A percentile compares a stretch with the other conserved stretches of the same genome.
phyloP scores from a whole-genome alignment of 768 basidiomycete species.

The Heimioporus sp. region DNA sequence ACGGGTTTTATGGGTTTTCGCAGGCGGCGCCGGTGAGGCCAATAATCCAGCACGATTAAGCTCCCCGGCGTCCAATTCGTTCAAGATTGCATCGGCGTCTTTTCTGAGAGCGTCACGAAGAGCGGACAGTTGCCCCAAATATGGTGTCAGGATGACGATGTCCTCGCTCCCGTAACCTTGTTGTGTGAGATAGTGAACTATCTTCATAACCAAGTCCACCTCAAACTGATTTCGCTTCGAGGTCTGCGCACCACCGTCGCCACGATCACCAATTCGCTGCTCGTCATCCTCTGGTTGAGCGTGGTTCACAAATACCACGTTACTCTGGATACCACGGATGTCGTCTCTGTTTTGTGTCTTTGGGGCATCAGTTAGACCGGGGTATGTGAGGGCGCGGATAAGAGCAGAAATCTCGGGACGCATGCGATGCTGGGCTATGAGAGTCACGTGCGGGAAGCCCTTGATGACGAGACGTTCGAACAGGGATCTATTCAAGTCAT shows the following conservation, averaged over 20 bases:
- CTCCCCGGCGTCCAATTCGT: slow-evolving; percentile 56
- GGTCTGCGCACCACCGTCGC: slow-evolving; percentile 45
- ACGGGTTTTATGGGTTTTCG: slow-evolving; percentile 38
- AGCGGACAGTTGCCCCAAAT: slow-evolving; percentile 60
- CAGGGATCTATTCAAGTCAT: slow-evolving; percentile 62
- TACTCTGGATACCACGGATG: slow-evolving; percentile 53
- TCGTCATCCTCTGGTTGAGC: slow-evolving; percentile 51
- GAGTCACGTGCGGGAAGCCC: slow-evolving; percentile 59
- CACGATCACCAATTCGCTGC: slow-evolving; percentile 38
- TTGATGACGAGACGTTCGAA: slow-evolving; percentile 67
- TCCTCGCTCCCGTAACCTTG: slow-evolving; percentile 64
- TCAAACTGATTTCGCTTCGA: slow-evolving; percentile 65
- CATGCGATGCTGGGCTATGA: slow-evolving; percentile 67
- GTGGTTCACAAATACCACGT: slow-evolving; percentile 64
- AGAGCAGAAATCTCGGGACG: slow-evolving; percentile 67
- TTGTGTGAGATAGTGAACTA: slow-evolving; percentile 61
- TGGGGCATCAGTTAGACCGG: slow-evolving; percentile 55
- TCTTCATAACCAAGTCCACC: slow-evolving; percentile 62
- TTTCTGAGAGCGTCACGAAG: slow-evolving; percentile 33
- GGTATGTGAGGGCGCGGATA: slow-evolving; percentile 63
- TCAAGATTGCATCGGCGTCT: slow-evolving; percentile 36
- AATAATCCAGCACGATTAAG: slow-evolving; percentile 57
- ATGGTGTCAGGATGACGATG: slow-evolving; percentile 67
- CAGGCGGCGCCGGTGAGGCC: slow-evolving; percentile 30
- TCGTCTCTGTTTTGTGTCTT: slow-evolving; percentile 48